Percentiles rank a stretch among this genome's conserved stretches.
Evolutionary conservation across 768 basidiomycete species (phyloP).

Genomic region (Trametes sanguinea): DNA sequence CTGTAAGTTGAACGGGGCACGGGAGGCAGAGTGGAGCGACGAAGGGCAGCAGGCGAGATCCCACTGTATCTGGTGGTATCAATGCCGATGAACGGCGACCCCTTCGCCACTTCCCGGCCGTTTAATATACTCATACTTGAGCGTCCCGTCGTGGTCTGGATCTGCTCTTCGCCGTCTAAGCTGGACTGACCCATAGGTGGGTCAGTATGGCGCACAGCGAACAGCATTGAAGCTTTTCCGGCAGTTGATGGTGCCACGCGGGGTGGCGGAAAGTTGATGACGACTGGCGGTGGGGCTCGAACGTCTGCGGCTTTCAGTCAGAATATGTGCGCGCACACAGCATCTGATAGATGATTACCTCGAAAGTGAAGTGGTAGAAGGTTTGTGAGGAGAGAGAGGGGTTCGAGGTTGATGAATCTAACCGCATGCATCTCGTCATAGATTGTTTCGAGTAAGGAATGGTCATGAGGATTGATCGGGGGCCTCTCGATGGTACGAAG

Average conservation of each 20-base stretch:
- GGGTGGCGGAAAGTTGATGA: conserved; percentile 58
- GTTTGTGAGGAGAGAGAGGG: conserved; percentile 61
- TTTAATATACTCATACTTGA: not conserved
- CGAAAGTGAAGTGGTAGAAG: conserved; percentile 60
- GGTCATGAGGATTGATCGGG: conserved; percentile 64
- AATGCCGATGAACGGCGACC: conserved; percentile 14
- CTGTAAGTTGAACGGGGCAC: not conserved
- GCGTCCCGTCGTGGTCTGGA: not conserved
- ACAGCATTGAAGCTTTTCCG: not conserved
- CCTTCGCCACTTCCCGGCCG: conserved; percentile 4
- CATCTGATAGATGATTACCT: conserved; percentile 41
- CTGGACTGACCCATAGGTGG: not conserved
- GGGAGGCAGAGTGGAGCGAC: not conserved
- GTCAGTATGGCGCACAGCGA: not conserved
- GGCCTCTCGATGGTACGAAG: conserved; percentile 11
- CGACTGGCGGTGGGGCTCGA: conserved; percentile 64
- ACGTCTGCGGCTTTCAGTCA: conserved; percentile 46
- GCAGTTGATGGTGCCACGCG: conserved; percentile 10
- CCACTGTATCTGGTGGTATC: conserved; percentile 24
- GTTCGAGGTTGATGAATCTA: conserved; percentile 67
- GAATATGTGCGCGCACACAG: not conserved
- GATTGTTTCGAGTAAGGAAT: conserved; percentile 60
- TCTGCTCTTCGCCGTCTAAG: conserved; percentile 1
- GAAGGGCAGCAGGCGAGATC: conserved; percentile 16
- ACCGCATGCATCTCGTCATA: conserved; percentile 69